Percentiles rank a stretch among this genome's conserved stretches.
phyloP scores from a whole-genome alignment of 192 early-diverging fungal genomes.

The Linderina pennispora region DNA sequence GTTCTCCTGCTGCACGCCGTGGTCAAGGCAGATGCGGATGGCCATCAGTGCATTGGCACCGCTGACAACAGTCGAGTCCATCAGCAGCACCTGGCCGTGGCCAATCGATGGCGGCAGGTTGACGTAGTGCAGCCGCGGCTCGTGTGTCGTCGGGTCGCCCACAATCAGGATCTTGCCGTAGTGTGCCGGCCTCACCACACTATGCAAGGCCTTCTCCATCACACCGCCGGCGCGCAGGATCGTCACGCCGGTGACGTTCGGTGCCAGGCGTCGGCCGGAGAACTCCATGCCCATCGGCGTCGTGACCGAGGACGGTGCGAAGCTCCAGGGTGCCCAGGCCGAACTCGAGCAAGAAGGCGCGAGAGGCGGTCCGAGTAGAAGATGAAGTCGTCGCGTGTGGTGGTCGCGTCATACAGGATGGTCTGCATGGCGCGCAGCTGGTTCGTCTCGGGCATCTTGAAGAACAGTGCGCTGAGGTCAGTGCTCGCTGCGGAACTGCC shows the following conservation, averaged over 20 bases:
- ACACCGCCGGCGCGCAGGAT: slow-evolving; percentile 85
- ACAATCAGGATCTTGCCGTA: slow-evolving; percentile 92
- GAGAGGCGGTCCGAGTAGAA: slow-evolving; percentile 89
- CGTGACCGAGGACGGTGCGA: no score
- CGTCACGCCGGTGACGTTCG: slow-evolving; percentile 61
- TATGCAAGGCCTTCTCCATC: slow-evolving; percentile 82
- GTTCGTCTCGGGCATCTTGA: slow-evolving; percentile 44
- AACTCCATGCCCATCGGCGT: slow-evolving; percentile 59
- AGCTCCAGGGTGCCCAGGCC: slow-evolving; percentile 61
- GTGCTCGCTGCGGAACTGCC: slow-evolving; percentile 12
- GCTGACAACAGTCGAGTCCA: slow-evolving; percentile 86
- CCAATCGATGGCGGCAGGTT: slow-evolving; percentile 67
- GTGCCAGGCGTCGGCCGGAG: slow-evolving; percentile 37
- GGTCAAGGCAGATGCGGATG: slow-evolving; percentile 86
- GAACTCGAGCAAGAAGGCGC: slow-evolving; percentile 74
- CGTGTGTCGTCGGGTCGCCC: slow-evolving; percentile 68
- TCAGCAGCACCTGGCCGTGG: slow-evolving; percentile 61
- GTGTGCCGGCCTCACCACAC: slow-evolving; percentile 71
- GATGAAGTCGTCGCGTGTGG: slow-evolving; percentile 78
- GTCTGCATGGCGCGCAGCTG: slow-evolving; percentile 69
- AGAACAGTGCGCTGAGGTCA: slow-evolving; percentile 18
- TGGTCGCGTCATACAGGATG: slow-evolving; percentile 66
- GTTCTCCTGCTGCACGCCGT: slow-evolving; percentile 75
- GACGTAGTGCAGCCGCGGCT: slow-evolving; percentile 84
- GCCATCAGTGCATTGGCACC: slow-evolving; percentile 96